Evolutionary conservation across 768 basidiomycete genomes (phyloP), one percentile per base, ranked within the genome.

Genomic region (Lactarius evosmus): DNA sequence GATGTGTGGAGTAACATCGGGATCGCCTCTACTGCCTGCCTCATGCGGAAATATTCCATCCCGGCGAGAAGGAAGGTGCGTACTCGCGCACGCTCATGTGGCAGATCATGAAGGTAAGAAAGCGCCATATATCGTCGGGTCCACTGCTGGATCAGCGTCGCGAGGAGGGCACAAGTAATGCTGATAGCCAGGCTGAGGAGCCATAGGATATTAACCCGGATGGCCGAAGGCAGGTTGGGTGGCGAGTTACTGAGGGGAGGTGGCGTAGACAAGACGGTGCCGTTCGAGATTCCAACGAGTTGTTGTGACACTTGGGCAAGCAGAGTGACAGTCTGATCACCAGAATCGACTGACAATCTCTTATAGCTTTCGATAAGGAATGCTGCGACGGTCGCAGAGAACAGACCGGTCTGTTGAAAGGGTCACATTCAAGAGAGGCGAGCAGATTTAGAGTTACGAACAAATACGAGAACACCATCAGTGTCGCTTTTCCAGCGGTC

Each of bases 61-160:
- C 56, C 56, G 0, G 36, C 30, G 40, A 57, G 41, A 3, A 57
- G 56, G 56, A 29, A 57, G 8, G 56, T 44, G 40, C 56, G 56
- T 7, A 57, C 40, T 41, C 56, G 56, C 3, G 56, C 56, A 6
- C 56, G 56, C 7, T 57, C 40, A 27, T 57, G 56, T 1, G 56
- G 56, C 27, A 32, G 7, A 27, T 27, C 36, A 19, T 27, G 40
- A 44, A 7, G 56, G 9, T 30, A 25, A 7, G 56, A 22, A 11
- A 57, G 56, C 9, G 25, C 36, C 56, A 57, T 30, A 19, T 57
- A 57, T 17, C 27, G 56, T 30, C 56, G 56, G 3, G 38, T 9
- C 56, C 56, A 57, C 27, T 57, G 38, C 14, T 57, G 56, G 27
- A 57, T 57, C 16, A 57, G n/a, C 16, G 56, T 57, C 40, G 56